A percentile compares a stretch with the other conserved stretches of the same genome.
Conservation (phyloP, 352 stramenopile species). For the Phytophthora syringae region DNA sequence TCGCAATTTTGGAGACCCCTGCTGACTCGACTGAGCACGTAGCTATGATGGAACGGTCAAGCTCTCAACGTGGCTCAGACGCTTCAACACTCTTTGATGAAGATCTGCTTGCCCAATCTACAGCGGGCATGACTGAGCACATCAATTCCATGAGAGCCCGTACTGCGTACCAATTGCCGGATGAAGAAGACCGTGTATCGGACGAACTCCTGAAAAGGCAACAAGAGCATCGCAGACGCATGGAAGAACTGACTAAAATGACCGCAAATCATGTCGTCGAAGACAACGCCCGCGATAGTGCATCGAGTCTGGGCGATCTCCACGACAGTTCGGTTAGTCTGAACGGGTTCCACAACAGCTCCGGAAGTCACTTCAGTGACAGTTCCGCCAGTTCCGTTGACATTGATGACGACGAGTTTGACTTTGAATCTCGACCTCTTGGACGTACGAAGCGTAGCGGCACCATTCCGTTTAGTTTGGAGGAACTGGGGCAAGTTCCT, state of each 20-base stretch:
- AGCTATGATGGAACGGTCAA: constrained; percentile 43
- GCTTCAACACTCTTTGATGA: constrained; percentile 44
- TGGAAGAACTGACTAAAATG: constrained; percentile 67
- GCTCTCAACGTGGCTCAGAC: constrained; percentile 34
- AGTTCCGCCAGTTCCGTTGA: constrained; percentile 32
- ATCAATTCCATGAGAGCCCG: constrained; percentile 42
- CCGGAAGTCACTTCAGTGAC: constrained; percentile 27
- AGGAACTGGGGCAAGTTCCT: constrained; percentile 37
- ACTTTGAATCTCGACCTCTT: constrained; percentile 41
- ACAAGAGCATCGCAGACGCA: constrained; percentile 63
- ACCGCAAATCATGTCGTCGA: constrained; percentile 39
- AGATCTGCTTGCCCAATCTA: constrained; percentile 52
- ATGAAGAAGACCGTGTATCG: constrained; percentile 48
- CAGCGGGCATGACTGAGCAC: constrained; percentile 47
- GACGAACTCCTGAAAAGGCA: constrained; percentile 56
- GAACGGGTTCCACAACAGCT: constrained; percentile 13
- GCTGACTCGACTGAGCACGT: constrained; percentile 33
- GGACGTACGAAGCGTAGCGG: constrained; percentile 58
- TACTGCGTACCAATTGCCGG: constrained; percentile 29
- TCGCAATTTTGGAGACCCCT: constrained; percentile 36
- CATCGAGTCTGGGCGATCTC: constrained; percentile 51
- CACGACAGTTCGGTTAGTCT: constrained; percentile 47
- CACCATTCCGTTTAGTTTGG: constrained; percentile 51
- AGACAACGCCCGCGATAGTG: constrained; percentile 50
- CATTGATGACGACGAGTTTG: constrained; percentile 47